Evolutionary conservation across 1,284 basidiomycete species (phyloP).

Genomic region (Gymnopus androsaceus): DNA sequence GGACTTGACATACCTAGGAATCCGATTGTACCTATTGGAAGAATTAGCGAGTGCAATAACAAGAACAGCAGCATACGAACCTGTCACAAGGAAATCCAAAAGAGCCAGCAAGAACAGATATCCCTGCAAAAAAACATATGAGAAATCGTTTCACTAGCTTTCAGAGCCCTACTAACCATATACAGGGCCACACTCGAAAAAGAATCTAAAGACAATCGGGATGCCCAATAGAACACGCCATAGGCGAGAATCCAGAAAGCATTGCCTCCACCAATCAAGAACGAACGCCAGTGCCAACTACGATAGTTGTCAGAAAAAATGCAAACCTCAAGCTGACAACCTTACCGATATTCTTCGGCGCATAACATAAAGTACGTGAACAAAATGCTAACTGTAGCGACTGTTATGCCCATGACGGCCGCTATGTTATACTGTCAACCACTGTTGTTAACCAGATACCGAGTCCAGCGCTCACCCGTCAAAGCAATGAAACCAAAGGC

Average conservation of each 20-base stretch:
- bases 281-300: conserved; percentile 96
- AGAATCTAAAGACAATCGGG: conserved; percentile 82
- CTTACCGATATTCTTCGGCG: conserved; percentile 90
- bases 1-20: conserved; percentile 42
- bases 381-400: conserved; percentile 87
- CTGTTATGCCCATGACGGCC: conserved; percentile 81
- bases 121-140: conserved; percentile 52
- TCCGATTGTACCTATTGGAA: conserved; percentile 70
- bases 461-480: conserved; percentile 40
- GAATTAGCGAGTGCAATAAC: neutral
- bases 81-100: conserved; percentile 88
- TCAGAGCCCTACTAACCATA: neutral
- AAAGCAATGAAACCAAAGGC: conserved; percentile 95
- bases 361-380: conserved; percentile 94
- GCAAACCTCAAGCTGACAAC: conserved; percentile 7
- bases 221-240: conserved; percentile 86
- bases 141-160: neutral
- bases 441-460: neutral
- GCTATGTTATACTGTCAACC: conserved; percentile 35
- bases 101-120: conserved; percentile 86
- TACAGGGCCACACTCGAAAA: conserved; percentile 86
- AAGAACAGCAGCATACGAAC: conserved; percentile 39
- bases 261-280: conserved; percentile 92
- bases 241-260: conserved; percentile 92
- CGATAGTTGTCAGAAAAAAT: conserved; percentile 7